Conservation (phyloP, 345 rosid genomes). For the Eucalyptus camaldulensis region DNA sequence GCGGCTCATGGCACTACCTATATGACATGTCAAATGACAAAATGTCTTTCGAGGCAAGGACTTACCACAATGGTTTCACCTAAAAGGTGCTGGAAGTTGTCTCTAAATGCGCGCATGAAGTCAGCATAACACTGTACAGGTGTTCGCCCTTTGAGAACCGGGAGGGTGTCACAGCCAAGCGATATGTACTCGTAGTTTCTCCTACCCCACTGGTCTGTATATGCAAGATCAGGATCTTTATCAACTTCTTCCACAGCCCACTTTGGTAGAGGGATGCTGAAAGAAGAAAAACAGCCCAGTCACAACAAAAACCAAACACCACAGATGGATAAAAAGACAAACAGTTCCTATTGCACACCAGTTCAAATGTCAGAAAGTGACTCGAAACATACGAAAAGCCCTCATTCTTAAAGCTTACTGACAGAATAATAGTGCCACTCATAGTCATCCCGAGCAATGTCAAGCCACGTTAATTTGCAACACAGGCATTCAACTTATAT, state of each 20-base stretch:
- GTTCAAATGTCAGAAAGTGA: neutral
- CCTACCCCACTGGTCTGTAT: slow-evolving; percentile 98
- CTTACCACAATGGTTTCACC: slow-evolving; percentile 89
- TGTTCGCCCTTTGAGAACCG: slow-evolving; percentile 76
- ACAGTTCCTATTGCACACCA: neutral
- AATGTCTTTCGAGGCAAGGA: neutral
- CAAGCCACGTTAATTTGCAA: neutral
- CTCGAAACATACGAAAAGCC: neutral
- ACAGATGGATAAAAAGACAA: neutral
- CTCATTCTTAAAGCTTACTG: neutral
- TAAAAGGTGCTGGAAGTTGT: slow-evolving; percentile 68
- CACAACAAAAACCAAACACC: neutral
- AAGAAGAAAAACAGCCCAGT: neutral
- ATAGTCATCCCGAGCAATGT: neutral
- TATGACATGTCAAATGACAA: neutral
- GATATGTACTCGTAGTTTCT: slow-evolving; percentile 85
- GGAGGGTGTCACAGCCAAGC: slow-evolving; percentile 84
- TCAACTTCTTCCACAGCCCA: slow-evolving; percentile 84
- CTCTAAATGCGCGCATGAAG: slow-evolving; percentile 90
- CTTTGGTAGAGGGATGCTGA: slow-evolving; percentile 77
- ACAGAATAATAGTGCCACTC: neutral
- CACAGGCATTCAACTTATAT: neutral
- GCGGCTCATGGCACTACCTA: neutral
- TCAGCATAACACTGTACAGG: slow-evolving; percentile 93
- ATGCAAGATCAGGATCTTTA: slow-evolving; percentile 69